Conservation (phyloP, 129 eudicot species). For the Flaveria sonorensis region DNA sequence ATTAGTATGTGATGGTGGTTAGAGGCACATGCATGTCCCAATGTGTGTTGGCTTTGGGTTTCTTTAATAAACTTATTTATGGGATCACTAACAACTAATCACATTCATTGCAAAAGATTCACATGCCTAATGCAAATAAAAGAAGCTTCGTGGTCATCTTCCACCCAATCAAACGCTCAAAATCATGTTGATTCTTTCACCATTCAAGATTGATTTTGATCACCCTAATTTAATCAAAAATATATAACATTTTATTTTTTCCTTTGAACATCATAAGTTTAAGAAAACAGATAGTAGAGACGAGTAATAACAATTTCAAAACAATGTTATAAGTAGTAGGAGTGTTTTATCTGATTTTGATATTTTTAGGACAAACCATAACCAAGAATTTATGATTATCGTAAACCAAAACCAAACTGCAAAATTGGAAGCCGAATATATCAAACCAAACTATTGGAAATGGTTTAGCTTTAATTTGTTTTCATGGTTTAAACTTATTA, state of each 20-base stretch:
- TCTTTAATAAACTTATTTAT: slow-evolving; percentile 18
- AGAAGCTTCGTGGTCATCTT: slow-evolving; percentile 26
- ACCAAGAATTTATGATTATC: too few species aligned
- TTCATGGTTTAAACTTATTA: too few species aligned
- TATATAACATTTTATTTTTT: background rate
- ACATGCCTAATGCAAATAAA: slow-evolving; percentile 30
- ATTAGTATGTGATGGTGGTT: slow-evolving; percentile 42
- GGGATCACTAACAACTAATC: slow-evolving; percentile 50
- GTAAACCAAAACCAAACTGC: too few species aligned
- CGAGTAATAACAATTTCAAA: background rate
- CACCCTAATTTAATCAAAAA: background rate
- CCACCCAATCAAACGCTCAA: slow-evolving; percentile 25
- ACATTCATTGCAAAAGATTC: slow-evolving; percentile 30
- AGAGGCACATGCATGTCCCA: slow-evolving; percentile 51
- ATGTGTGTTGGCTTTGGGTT: slow-evolving; percentile 39
- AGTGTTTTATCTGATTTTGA: too few species aligned
- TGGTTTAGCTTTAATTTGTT: too few species aligned
- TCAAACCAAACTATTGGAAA: too few species aligned
- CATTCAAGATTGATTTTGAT: slow-evolving; percentile 26
- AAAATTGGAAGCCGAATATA: too few species aligned
- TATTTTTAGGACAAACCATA: too few species aligned
- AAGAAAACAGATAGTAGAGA: background rate
- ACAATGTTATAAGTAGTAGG: background rate
- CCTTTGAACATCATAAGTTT: background rate
- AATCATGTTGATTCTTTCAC: slow-evolving; percentile 36